A percentile compares a stretch with the other conserved stretches of the same genome.
phyloP scores from a whole-genome alignment of 352 stramenopile species.

The Pythium grandisporangium region DNA sequence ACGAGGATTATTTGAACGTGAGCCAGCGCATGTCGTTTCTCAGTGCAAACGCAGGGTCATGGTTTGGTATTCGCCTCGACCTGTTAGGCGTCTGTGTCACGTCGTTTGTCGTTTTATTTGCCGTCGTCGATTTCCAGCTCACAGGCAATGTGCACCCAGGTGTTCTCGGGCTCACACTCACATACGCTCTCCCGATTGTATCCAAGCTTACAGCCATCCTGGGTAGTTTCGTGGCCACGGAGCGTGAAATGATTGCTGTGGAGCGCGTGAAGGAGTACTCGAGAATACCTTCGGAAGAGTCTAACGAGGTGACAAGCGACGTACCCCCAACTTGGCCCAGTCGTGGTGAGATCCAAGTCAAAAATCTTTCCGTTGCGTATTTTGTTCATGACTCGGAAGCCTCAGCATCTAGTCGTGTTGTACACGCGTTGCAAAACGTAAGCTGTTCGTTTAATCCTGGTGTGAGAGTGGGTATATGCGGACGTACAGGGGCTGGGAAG shows the following conservation, averaged over 20 bases:
- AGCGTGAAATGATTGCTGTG: constrained; percentile 89
- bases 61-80: constrained; percentile 82
- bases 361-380: constrained; percentile 41
- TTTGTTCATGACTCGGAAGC: not conserved
- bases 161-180: constrained; percentile 84
- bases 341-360: constrained; percentile 38
- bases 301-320: not conserved
- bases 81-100: constrained; percentile 77
- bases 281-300: constrained; percentile 39
- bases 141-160: constrained; percentile 49
- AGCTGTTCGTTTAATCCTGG: constrained; percentile 35
- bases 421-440: constrained; percentile 31
- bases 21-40: constrained; percentile 78
- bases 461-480: constrained; percentile 77
- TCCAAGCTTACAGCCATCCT: constrained; percentile 82
- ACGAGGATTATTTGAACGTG: constrained; percentile 35
- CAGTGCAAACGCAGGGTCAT: constrained; percentile 55
- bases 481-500: constrained; percentile 88
- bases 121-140: constrained; percentile 57
- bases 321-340: constrained; percentile 24
- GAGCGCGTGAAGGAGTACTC: constrained; percentile 85
- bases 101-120: constrained; percentile 70
- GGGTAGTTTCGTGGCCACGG: constrained; percentile 79
- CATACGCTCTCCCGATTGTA: constrained; percentile 85
- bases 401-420: not conserved